Evolutionary conservation across 2,329 filamentous ascomycete species (phyloP).

Genomic region (Exserohilum rostratum): DNA sequence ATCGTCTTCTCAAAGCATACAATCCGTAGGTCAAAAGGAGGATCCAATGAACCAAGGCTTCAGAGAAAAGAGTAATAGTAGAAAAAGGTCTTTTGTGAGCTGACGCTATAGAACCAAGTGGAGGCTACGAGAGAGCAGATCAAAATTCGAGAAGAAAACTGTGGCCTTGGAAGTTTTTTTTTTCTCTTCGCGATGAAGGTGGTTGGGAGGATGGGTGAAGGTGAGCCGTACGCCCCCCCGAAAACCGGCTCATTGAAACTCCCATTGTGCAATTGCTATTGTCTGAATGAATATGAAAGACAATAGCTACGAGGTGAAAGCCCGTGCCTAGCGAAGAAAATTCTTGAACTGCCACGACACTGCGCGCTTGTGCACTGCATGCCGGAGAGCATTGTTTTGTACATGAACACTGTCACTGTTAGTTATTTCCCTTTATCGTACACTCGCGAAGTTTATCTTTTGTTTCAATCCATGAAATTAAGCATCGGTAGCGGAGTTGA

Average conservation of each 20-base stretch:
- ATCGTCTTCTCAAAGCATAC: background rate
- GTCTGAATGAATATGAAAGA: background rate
- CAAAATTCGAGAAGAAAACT: background rate
- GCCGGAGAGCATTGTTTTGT: too few relatives aligned
- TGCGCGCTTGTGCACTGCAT: too few relatives aligned
- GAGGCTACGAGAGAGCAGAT: background rate
- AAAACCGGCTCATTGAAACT: constrained; percentile 7
- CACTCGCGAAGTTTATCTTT: too few relatives aligned
- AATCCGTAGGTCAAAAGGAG: too few relatives aligned
- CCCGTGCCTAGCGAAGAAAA: too few relatives aligned
- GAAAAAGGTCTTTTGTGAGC: too few relatives aligned
- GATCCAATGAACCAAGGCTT: too few relatives aligned
- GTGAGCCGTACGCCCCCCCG: constrained; percentile 18
- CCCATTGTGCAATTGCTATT: constrained; percentile 15
- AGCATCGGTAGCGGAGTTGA: background rate
- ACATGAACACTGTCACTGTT: too few relatives aligned
- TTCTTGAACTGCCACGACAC: too few relatives aligned
- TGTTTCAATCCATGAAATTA: too few relatives aligned
- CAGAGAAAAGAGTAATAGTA: background rate
- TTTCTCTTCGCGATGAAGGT: constrained; percentile 4
- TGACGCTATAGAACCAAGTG: too few relatives aligned
- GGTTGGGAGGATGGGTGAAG: constrained; percentile 18
- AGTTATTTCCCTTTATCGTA: too few relatives aligned
- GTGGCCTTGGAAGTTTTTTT: background rate
- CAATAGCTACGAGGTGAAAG: background rate